phyloP scores from a whole-genome alignment of 805 yeast species.

The Torulaspora maleeae region DNA sequence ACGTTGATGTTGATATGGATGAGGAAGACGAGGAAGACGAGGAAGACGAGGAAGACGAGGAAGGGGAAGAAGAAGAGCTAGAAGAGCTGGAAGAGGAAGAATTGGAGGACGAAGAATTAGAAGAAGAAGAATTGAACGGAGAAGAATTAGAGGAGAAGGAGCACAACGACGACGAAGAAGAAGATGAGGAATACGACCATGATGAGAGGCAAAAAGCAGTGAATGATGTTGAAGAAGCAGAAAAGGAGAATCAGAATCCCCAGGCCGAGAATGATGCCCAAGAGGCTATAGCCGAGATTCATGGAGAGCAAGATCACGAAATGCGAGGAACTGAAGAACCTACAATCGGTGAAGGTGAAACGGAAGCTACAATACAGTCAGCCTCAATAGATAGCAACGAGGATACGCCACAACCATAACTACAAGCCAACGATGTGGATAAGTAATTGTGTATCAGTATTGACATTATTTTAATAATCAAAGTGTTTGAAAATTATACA shows the following conservation, averaged over 20 bases:
- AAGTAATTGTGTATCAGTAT: neutral
- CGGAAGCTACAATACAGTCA: neutral
- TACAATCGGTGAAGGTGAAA: neutral
- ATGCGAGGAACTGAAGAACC: conserved; percentile 2
- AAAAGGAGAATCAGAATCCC: neutral
- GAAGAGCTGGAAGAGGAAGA: conserved; percentile 5
- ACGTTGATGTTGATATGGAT: conserved; percentile 10
- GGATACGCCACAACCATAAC: neutral
- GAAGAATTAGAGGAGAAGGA: conserved; percentile 4
- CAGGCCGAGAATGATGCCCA: neutral
- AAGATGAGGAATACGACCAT: conserved; percentile 1
- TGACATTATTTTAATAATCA: conserved; percentile 9
- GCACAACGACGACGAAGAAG: conserved; percentile 1
- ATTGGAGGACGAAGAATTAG: neutral
- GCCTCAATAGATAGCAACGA: neutral
- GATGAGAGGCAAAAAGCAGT: conserved; percentile 2
- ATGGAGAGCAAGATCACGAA: neutral
- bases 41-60: conserved; percentile 13
- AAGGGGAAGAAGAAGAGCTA: conserved; percentile 7
- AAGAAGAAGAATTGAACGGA: neutral
- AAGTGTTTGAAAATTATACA: conserved; percentile 14
- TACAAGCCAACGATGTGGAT: no score
- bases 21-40: conserved; percentile 17
- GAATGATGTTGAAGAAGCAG: neutral
- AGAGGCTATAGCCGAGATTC: neutral